Percentiles rank a stretch among this genome's conserved stretches.
Conservation (phyloP, 139 green algal genomes). For the Picochlorum sp. region DNA sequence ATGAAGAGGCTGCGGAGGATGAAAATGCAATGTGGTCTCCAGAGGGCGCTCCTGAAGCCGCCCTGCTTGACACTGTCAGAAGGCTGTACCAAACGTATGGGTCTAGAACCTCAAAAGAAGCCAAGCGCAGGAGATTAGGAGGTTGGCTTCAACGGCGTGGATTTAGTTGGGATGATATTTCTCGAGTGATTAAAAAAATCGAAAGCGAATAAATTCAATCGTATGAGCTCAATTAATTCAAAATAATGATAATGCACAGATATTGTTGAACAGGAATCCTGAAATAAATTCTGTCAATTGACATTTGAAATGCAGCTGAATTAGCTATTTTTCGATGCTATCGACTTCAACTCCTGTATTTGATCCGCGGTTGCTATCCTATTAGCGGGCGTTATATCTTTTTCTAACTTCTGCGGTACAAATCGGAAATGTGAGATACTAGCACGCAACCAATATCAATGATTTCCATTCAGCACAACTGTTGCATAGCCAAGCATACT, state of each 20-base stretch:
- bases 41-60: not conserved
- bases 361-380: not conserved
- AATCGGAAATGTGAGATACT: no score
- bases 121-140: slow-evolving; percentile 21
- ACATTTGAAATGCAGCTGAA: no score
- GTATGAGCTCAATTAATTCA: no score
- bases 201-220: not conserved
- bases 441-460: no score
- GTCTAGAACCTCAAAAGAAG: slow-evolving; percentile 6
- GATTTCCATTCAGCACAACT: no score
- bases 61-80: slow-evolving; percentile 21
- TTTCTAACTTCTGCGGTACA: no score
- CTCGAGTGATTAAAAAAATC: not conserved
- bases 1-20: not conserved
- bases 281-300: no score
- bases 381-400: not conserved
- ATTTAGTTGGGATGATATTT: slow-evolving; percentile 22
- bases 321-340: not conserved
- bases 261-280: no score
- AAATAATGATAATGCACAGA: no score
- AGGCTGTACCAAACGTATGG: slow-evolving; percentile 9
- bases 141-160: slow-evolving; percentile 31
- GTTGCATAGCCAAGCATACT: no score
- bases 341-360: not conserved
- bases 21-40: not conserved